Evolutionary conservation across 768 basidiomycete species (phyloP).

Genomic region (Galerina sulciceps): DNA sequence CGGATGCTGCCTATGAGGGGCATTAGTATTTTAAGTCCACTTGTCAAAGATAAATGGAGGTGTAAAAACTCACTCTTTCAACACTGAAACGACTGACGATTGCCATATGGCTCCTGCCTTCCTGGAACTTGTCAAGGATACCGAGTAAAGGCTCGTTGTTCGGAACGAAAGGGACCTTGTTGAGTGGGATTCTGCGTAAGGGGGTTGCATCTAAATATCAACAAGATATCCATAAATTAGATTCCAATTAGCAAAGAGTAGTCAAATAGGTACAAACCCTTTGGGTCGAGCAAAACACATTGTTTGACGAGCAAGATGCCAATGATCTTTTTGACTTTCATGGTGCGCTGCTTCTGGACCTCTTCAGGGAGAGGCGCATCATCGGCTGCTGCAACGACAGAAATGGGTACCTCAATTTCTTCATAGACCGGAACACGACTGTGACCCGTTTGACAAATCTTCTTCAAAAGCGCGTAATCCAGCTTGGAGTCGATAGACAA

Average conservation of each 20-base stretch:
- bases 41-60: not conserved
- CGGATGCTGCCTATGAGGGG: constrained; percentile 59
- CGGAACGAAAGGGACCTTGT: constrained; percentile 86
- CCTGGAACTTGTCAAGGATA: constrained; percentile 88
- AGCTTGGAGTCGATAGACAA: constrained; percentile 82
- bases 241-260: not conserved
- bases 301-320: constrained; percentile 90
- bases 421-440: constrained; percentile 85
- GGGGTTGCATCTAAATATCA: constrained; percentile 70
- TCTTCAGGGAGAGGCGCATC: constrained; percentile 11
- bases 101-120: constrained; percentile 91
- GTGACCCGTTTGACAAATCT: constrained; percentile 79
- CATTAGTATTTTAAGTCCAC: not conserved
- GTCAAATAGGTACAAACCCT: constrained; percentile 45
- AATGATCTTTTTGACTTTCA: constrained; percentile 78
- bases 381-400: constrained; percentile 26
- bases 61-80: constrained; percentile 46
- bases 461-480: constrained; percentile 78
- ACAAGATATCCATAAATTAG: not conserved
- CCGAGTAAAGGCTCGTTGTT: constrained; percentile 85
- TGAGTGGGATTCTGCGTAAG: constrained; percentile 80
- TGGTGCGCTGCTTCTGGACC: constrained; percentile 31
- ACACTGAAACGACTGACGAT: constrained; percentile 81
- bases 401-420: constrained; percentile 66
- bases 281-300: constrained; percentile 86